These are phyloP conservation scores for Elsinoe fawcettii DNA, from an alignment of 2,329 filamentous ascomycete genomes.

Conservation along the genomic window DNA sequence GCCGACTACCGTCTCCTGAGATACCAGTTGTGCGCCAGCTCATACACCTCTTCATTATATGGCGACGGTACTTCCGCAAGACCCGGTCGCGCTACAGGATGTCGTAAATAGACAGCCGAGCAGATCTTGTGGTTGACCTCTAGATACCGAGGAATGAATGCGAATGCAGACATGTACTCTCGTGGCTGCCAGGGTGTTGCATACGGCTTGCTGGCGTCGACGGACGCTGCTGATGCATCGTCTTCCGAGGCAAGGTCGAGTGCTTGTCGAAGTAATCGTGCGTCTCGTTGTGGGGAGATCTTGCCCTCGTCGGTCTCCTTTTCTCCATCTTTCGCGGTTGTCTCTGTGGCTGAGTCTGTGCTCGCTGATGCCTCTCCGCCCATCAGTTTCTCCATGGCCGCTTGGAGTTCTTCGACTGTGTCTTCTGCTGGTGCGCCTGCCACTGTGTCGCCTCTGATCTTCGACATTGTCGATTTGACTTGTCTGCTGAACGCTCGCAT, in stretches of 20 bases:
- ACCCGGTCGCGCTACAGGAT: slow-evolving; percentile 82
- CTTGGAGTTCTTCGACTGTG: slow-evolving; percentile 29
- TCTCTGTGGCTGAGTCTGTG: slow-evolving; percentile 16
- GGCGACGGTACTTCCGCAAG: slow-evolving; percentile 69
- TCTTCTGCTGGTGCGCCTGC: slow-evolving; percentile 19
- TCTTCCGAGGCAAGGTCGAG: slow-evolving; percentile 64
- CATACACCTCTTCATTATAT: slow-evolving; percentile 61
- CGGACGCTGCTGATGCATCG: slow-evolving; percentile 36
- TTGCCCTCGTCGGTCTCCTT: slow-evolving; percentile 30
- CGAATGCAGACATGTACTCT: slow-evolving; percentile 82
- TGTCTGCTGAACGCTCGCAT: slow-evolving; percentile 64
- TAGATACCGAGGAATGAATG: slow-evolving; percentile 88
- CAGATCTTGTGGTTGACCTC: slow-evolving; percentile 98
- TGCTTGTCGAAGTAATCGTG: slow-evolving; percentile 47
- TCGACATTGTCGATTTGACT: slow-evolving; percentile 55
- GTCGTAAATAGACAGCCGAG: slow-evolving; percentile 85
- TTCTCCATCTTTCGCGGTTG: slow-evolving; percentile 17
- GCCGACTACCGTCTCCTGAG: slow-evolving; percentile 64
- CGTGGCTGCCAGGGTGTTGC: slow-evolving; percentile 83
- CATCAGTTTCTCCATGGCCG: slow-evolving; percentile 30
- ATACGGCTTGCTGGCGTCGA: slow-evolving; percentile 74
- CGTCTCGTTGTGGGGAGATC: slow-evolving; percentile 44
- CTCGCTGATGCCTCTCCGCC: slow-evolving; percentile 39
- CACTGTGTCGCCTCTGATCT: slow-evolving; percentile 32
- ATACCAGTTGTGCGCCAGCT: slow-evolving; percentile 92